Conservation (phyloP, 768 basidiomycete species). For the Mycena rebaudengoi region DNA sequence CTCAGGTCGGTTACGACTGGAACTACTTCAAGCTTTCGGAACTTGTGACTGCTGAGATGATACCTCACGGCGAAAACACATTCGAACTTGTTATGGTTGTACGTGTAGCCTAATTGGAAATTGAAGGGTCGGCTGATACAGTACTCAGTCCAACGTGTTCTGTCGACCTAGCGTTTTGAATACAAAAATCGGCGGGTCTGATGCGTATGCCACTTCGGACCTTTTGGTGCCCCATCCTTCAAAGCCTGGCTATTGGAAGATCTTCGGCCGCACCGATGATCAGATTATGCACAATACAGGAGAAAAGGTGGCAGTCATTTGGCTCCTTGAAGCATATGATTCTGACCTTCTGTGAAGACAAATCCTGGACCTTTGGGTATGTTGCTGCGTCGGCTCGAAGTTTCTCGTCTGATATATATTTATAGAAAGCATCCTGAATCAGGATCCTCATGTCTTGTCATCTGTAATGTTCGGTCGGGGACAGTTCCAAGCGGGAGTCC, state of each 20-base stretch:
- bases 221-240: conserved; percentile 54
- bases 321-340: too few relatives aligned
- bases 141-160: conserved; percentile 11
- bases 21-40: conserved; percentile 35
- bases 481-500: conserved; percentile 40
- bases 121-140: conserved; percentile 19
- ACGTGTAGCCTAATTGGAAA: conserved; percentile 17
- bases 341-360: conserved; percentile 29
- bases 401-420: conserved; percentile 18
- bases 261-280: conserved; percentile 49
- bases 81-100: conserved; percentile 51
- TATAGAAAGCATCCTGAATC: conserved; percentile 47
- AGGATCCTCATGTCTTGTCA: conserved; percentile 35
- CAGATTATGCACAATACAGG: conserved; percentile 35
- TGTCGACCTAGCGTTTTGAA: conserved; percentile 35
- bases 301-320: not conserved
- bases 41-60: conserved; percentile 32
- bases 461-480: conserved; percentile 48
- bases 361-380: conserved; percentile 45
- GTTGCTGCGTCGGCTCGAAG: too few relatives aligned
- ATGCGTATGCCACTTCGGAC: conserved; percentile 54
- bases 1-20: conserved; percentile 6
- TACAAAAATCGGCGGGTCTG: conserved; percentile 40
- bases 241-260: conserved; percentile 44
- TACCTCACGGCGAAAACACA: conserved; percentile 40